These are phyloP conservation scores for Hygrocybe coccinea DNA, from an alignment of 768 basidiomycete species.

Conservation along the genomic window DNA sequence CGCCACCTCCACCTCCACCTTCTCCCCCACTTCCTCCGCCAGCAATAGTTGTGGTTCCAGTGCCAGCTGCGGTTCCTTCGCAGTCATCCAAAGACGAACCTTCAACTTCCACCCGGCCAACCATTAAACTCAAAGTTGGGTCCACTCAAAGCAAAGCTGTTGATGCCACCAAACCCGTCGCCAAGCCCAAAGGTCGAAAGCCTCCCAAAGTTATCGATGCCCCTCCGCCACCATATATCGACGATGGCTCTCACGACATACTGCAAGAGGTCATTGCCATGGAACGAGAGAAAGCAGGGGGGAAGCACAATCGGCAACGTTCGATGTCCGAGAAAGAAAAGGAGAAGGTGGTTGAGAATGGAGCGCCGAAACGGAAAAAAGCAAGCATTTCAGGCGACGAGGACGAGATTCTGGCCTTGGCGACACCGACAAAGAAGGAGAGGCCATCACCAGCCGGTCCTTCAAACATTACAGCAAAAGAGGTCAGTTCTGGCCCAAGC, in stretches of 20 bases:
- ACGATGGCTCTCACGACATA: slow-evolving; percentile 79
- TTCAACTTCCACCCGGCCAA: slow-evolving; percentile 41
- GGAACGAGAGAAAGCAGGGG: slow-evolving; percentile 59
- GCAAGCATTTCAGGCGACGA: slow-evolving; percentile 26
- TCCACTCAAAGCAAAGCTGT: slow-evolving; percentile 31
- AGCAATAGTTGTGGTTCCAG: slow-evolving; percentile 11
- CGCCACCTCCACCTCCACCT: not conserved
- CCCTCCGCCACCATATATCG: slow-evolving; percentile 63
- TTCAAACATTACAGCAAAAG: slow-evolving; percentile 21
- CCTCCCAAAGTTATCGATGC: slow-evolving; percentile 49
- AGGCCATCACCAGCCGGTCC: slow-evolving; percentile 41
- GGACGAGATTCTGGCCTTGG: slow-evolving; percentile 60
- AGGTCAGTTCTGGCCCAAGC: slow-evolving; percentile 24
- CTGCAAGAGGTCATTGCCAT: slow-evolving; percentile 79
- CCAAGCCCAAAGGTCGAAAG: slow-evolving; percentile 41
- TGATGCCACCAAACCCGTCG: slow-evolving; percentile 27
- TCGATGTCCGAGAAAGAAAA: slow-evolving; percentile 37
- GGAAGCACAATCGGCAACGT: slow-evolving; percentile 33
- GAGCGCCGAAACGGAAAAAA: slow-evolving; percentile 58
- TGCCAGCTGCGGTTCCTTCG: slow-evolving; percentile 20
- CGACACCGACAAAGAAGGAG: slow-evolving; percentile 59
- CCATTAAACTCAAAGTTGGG: slow-evolving; percentile 65
- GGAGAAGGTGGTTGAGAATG: slow-evolving; percentile 34
- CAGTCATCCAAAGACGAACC: slow-evolving; percentile 27
- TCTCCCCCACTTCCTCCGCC: not conserved